Evolutionary conservation across 2,329 filamentous ascomycete species (phyloP), one percentile per base, ranked within the genome.

Genomic region (Colletotrichum incanum): DNA sequence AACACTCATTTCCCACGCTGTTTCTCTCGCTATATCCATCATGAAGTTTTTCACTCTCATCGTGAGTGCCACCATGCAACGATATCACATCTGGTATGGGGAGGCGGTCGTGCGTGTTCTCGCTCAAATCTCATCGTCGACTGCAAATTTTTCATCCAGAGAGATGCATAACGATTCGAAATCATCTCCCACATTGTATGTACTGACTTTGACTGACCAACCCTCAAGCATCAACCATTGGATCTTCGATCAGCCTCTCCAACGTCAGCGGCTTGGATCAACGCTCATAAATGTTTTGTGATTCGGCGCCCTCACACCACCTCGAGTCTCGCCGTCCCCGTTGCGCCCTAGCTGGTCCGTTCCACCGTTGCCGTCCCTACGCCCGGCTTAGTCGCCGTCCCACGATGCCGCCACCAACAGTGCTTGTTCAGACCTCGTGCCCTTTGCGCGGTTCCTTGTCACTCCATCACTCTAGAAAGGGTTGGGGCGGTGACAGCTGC

Each of bases 1-100:
- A 9, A 14, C 49, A 41, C 43, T 23, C 3, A 45, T 63, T 58
- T 66, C 34, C 3, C 7, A 37, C 64, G 68, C 68, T 58, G 28
- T 67, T 71, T 71, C 49, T 71, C 39, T 71, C 68, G 68, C 68
- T 41, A 20, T 11, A 43, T 52, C 43, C n/a, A 18, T 14, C 28
- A 50, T 9, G 14, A 39, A 5, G n/a, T 67, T 62, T 65, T 50
- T 54, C 39, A 31, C 41, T 23, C 31, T 55, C 61, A 43, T 69
- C 60, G 45, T 34, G 39, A 67, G 31, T 45, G 26, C 34, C 58
- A 34, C 20, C n/a, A 50, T 62, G 49, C 43, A n/a, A n/a, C 11
- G 2, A 37, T 37, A 37, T 37, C 34, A 11, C 34, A 37, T 37
- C 34, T 37, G 34, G 34, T 11, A 37, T 4, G 45, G 12, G 26